These are phyloP conservation scores for Spinacia oleracea DNA, from an alignment of 179 eudicot genomes.

Conservation along the genomic window DNA sequence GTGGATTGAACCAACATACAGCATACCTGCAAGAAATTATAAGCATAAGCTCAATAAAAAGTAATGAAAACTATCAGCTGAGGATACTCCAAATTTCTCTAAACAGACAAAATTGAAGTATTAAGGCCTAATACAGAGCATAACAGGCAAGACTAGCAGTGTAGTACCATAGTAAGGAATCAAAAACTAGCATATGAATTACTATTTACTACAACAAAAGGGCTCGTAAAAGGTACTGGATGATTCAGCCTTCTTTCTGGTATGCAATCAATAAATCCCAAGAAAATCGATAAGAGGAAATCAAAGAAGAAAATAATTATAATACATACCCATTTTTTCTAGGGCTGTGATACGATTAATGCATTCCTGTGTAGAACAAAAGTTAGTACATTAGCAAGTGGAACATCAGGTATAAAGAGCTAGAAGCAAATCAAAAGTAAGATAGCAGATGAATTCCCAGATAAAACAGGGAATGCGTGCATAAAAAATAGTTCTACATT, in stretches of 20 bases:
- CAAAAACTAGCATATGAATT: background rate
- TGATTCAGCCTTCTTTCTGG: background rate
- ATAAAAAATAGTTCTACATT: background rate
- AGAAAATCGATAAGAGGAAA: background rate
- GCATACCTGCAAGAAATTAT: background rate
- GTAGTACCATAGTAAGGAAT: background rate
- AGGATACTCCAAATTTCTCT: background rate
- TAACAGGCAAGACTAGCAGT: background rate
- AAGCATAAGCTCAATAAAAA: background rate
- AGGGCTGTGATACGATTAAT: conserved; percentile 79
- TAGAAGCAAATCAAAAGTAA: background rate
- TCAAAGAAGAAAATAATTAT: background rate
- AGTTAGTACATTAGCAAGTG: conserved; percentile 7
- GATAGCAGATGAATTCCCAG: background rate
- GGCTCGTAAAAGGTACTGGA: background rate
- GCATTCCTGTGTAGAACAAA: conserved; percentile 62
- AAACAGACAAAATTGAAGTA: background rate
- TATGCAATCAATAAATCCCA: conserved; percentile 2
- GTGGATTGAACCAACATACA: background rate
- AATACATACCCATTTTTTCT: conserved; percentile 73
- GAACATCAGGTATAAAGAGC: background rate
- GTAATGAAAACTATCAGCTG: background rate
- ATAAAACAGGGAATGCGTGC: background rate
- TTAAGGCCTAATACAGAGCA: background rate
- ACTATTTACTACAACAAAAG: background rate